Base-by-base conservation (phyloP, 768 basidiomycete genomes). In the Rossbeevera mucosa region DNA sequence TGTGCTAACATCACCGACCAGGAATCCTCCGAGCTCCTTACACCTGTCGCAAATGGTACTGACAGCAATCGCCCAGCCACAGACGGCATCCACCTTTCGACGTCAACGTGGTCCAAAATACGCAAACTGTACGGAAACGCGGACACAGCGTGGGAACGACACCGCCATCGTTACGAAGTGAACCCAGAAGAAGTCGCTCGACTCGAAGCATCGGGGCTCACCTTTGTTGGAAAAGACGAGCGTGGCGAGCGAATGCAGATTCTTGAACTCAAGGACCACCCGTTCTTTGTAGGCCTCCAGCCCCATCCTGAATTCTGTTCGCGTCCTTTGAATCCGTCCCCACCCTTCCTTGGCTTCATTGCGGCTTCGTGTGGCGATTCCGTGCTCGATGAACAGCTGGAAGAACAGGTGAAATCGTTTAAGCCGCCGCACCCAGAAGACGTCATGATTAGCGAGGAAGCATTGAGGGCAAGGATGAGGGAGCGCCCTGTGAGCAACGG, bases 291-390 rank as follows among this genome's bases (percentile, higher is more conserved):
- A 41, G 96, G 83, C 21, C 76, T 99, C 41, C 96, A 99, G 73
- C 91, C 96, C 1, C 96, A 99, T 64, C 96, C 96, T 0, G 96
- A 99, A 71, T 94, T 99, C 74, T 98, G 95, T 75, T 94, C 96
- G 21, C 85, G 96, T 25, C 96, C 96, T 2, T 76, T 99, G 40
- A 98, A 99, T 72, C 96, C 96, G 2, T 96, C 93, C 0, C 96
- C 96, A 0, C 87, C 94, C 0, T 97, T 97, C 83, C 85, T 99
- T 48, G 96, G 96, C 13, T 88, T 99, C 67, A 80, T 99, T 44
- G 84, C 95, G 5, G 93, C 96, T 1, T 74, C 96, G 0, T 76
- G 76, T 40, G 78, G 80, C 0, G 13, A 41, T 16, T 74, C 76
- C 11, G 72, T 75, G 3, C 78, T 98, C 4, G 73, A 80, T 28